Conservation (phyloP, 1,284 basidiomycete genomes). For the Trichosporon coremiiforme region DNA sequence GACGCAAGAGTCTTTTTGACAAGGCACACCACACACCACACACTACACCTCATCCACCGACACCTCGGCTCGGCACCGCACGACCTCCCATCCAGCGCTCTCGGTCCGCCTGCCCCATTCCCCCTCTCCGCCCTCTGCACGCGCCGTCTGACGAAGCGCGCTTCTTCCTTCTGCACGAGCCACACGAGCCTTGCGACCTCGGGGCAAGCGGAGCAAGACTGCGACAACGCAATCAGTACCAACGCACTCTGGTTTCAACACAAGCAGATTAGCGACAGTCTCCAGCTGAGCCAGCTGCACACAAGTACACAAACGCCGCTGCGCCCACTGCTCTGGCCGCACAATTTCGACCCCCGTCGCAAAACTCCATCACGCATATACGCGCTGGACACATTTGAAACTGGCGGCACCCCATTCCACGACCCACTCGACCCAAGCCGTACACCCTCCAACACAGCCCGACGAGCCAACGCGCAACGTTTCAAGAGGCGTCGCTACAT, state of each 20-base stretch:
- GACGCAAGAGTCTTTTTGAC: background rate
- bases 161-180: background rate
- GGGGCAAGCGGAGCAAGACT: background rate
- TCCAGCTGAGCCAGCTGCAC: background rate
- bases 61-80: background rate
- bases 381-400: background rate
- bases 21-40: background rate
- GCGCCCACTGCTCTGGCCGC: background rate
- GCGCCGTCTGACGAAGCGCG: background rate
- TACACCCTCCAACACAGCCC: background rate
- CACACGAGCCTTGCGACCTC: background rate
- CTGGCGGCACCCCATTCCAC: background rate
- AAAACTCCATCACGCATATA: background rate
- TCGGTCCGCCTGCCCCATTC: background rate
- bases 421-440: background rate
- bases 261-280: background rate
- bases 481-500: background rate
- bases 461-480: background rate
- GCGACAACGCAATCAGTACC: too few relatives aligned
- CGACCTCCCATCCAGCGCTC: constrained; percentile 3
- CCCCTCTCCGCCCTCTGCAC: background rate
- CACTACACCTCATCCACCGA: background rate
- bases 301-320: background rate
- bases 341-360: background rate
- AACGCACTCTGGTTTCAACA: background rate